These are phyloP conservation scores for Pythium sp. DNA, from an alignment of 352 stramenopile genomes.

Conservation along the genomic window DNA sequence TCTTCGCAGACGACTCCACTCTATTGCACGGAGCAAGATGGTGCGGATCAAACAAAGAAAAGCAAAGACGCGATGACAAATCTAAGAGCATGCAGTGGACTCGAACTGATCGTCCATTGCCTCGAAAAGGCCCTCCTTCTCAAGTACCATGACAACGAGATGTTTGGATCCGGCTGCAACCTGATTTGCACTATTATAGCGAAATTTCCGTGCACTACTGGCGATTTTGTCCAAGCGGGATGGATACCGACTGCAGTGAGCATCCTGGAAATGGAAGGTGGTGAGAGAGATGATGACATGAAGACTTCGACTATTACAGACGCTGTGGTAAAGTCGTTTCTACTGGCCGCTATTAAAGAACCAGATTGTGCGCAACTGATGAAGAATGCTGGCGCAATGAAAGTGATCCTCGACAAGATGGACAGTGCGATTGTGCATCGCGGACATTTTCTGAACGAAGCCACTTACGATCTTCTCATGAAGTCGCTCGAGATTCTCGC, in stretches of 20 bases:
- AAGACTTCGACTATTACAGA: not conserved
- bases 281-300: not conserved
- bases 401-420: slow-evolving; percentile 10
- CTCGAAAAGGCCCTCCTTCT: slow-evolving; percentile 21
- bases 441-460: not conserved
- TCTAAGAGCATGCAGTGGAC: slow-evolving; percentile 17
- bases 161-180: slow-evolving; percentile 19
- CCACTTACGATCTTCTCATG: not conserved
- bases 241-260: slow-evolving; percentile 10
- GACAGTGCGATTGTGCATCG: not conserved
- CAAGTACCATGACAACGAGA: slow-evolving; percentile 6
- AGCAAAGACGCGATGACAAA: not conserved
- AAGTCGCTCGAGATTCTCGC: slow-evolving; percentile 4
- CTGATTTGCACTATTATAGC: slow-evolving; percentile 12
- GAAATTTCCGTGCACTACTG: not conserved
- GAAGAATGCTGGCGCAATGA: slow-evolving; percentile 1
- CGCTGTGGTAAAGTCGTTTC: not conserved
- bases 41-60: not conserved
- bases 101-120: slow-evolving; percentile 23
- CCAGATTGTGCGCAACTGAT: not conserved
- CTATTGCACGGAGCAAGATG: not conserved
- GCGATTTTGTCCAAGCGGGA: slow-evolving; percentile 5
- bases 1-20: not conserved
- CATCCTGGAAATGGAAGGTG: not conserved
- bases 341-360: not conserved